Base-by-base conservation (phyloP, 2,329 filamentous ascomycete genomes). In the Fusarium stilboides region DNA sequence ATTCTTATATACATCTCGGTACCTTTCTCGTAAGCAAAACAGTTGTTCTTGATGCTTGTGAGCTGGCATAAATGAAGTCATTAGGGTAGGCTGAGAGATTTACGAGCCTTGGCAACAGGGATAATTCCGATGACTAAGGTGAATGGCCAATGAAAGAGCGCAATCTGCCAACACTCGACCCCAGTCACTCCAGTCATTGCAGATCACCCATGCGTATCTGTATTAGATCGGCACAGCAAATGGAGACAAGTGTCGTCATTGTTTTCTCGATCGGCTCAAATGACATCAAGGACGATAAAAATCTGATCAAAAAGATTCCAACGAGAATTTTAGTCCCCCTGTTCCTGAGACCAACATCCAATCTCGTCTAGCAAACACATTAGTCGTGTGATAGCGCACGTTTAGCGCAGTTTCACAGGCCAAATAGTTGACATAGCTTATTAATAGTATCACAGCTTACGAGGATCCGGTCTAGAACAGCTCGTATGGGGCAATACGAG, bases 381-480 rank as follows among this genome's bases (percentile, higher is more conserved):
- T 10, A 51, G 20, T 17, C 44, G 56, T 33, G 40, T 15, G 31
- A 58, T 55, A 20, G 58, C 14, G 43, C 36, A 9, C 6, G 19
- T 42, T 47, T 59, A 59, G 57, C 52, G 31, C 8, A 17, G 22
- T 46, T 56, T 37, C 12, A 46, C 19, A 28, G 14, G 34, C 26
- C 20, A 19, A 47, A 42, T 34, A 19, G n/a, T n/a, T 33, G 44
- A 39, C 34, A 3, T 12, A 46, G 13, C 14, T 37, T 58, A 65
- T 46, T 52, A 52, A 65, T 65, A 65, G 62, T 15, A 65, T 6
- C 40, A 34, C 31, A 22, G 43, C 61, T 62, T 55, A 58, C 34
- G 19, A 14, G 17, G 13, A 59, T 47, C 22, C 3, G 36, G 60
- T 65, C 62, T 65, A 65, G 53, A 65, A 60, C 60, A 31, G 20